Evolutionary conservation across 768 basidiomycete species (phyloP).

Genomic region (Hirschioporus abietinus): DNA sequence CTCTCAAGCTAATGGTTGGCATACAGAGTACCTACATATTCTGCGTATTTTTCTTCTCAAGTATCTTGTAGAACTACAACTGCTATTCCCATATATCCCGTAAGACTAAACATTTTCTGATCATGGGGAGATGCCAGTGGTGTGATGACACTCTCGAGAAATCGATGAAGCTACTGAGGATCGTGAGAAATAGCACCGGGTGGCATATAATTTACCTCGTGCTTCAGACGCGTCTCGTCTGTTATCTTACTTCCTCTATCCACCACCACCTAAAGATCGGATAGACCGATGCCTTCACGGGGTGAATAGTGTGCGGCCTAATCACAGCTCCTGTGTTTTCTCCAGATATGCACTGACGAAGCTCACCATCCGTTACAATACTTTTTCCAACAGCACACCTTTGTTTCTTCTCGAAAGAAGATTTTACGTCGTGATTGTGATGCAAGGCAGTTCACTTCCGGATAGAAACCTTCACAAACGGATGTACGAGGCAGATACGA

Average conservation of each 20-base stretch:
- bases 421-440: not conserved
- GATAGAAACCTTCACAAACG: not conserved
- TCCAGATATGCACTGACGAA: not conserved
- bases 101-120: no score
- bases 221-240: no score
- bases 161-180: no score
- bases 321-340: not conserved
- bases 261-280: not conserved
- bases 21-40: no score
- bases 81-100: no score
- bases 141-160: no score
- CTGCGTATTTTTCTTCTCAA: no score
- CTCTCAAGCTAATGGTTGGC: no score
- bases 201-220: no score
- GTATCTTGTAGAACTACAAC: no score
- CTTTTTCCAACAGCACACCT: not conserved
- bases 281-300: not conserved
- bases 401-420: not conserved
- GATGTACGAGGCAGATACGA: not conserved
- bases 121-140: no score
- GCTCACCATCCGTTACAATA: not conserved
- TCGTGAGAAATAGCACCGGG: no score
- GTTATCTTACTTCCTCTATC: not conserved
- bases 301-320: not conserved
- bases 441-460: not conserved